Evolutionary conservation across 2,329 filamentous ascomycete genomes (phyloP).

Genomic region (Botrytis medusae): DNA sequence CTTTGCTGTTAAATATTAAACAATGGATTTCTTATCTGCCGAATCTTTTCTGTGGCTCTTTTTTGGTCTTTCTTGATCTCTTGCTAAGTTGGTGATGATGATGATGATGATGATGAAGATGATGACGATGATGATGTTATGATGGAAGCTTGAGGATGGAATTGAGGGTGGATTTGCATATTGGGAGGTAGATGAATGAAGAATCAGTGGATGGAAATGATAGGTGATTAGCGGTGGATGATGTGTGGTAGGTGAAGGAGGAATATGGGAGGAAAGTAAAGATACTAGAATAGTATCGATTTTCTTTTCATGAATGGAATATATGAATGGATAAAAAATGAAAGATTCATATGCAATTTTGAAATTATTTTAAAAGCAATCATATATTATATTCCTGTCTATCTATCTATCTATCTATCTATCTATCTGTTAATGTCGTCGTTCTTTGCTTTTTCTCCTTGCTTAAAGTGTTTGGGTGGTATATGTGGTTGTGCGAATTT

Average conservation of each 20-base stretch:
- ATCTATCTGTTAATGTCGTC: not conserved
- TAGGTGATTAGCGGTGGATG: not conserved
- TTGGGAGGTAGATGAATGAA: not conserved
- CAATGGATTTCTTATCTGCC: conserved; percentile 10
- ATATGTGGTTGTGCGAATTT: not conserved
- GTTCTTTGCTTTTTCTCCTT: not conserved
- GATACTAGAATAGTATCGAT: conserved; percentile 17
- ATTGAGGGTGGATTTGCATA: not conserved
- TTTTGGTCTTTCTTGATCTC: not conserved
- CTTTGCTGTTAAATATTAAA: conserved; percentile 29
- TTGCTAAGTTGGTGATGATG: conserved; percentile 6
- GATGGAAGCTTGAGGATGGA: not conserved
- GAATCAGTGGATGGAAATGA: not conserved
- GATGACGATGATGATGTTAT: not conserved
- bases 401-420: not conserved
- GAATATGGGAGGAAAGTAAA: not conserved
- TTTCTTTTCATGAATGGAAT: not conserved
- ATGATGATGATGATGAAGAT: not conserved
- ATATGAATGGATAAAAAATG: not conserved
- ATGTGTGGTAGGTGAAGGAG: not conserved
- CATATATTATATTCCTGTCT: not conserved
- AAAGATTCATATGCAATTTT: not conserved
- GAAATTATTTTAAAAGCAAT: not conserved
- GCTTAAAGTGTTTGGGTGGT: not conserved
- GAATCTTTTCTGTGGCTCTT: not conserved